These are phyloP conservation scores for Suillus plorans DNA, from an alignment of 768 basidiomycete genomes.

Conservation along the genomic window DNA sequence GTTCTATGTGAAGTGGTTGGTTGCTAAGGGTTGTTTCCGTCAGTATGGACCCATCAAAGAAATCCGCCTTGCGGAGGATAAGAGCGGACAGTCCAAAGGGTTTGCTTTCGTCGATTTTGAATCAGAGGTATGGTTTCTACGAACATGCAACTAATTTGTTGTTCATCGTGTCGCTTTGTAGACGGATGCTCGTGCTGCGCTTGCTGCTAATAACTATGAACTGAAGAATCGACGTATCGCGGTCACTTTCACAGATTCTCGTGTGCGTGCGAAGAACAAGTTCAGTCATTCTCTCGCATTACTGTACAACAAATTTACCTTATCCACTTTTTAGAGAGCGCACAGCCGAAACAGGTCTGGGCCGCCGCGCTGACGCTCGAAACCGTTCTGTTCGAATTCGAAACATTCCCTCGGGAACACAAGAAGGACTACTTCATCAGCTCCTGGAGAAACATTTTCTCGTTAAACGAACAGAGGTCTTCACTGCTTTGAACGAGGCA, in stretches of 20 bases:
- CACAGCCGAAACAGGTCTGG: constrained; percentile 55
- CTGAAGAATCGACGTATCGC: constrained; percentile 88
- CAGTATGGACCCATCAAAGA: constrained; percentile 86
- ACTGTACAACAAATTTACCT: neutral
- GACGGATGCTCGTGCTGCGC: constrained; percentile 68
- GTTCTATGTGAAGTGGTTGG: neutral
- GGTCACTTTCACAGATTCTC: constrained; percentile 82
- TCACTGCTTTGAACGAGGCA: constrained; percentile 59
- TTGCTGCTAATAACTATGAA: constrained; percentile 83
- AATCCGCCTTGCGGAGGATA: constrained; percentile 74
- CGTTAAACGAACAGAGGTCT: constrained; percentile 75
- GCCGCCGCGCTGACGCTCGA: constrained; percentile 53
- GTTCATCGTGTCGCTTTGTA: constrained; percentile 28
- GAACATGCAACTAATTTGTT: neutral
- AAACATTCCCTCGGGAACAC: constrained; percentile 71
- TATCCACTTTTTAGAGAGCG: constrained; percentile 31
- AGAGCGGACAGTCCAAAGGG: constrained; percentile 70
- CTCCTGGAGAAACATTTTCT: constrained; percentile 72
- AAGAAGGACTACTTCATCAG: constrained; percentile 93
- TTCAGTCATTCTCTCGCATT: constrained; percentile 28
- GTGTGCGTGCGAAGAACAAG: constrained; percentile 55
- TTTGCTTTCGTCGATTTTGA: constrained; percentile 94
- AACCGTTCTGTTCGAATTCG: constrained; percentile 75
- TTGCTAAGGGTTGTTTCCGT: constrained; percentile 5
- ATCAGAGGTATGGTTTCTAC: constrained; percentile 54